A percentile compares a stretch with the other conserved stretches of the same genome.
phyloP scores from a whole-genome alignment of 768 basidiomycete species.

The Peribolospora kevripleyi region DNA sequence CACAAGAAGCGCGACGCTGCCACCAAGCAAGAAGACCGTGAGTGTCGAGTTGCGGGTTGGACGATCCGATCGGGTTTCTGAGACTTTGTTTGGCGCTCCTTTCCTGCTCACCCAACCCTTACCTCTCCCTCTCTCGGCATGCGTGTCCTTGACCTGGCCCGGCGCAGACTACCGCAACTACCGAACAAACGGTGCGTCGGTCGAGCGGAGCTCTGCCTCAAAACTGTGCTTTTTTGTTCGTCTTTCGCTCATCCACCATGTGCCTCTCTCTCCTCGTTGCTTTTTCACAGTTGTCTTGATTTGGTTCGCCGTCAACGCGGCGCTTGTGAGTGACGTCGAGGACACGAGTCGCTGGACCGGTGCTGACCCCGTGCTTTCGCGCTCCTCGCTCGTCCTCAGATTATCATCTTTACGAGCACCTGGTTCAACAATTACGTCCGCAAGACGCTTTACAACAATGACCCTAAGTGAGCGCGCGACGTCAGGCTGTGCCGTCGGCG shows the following conservation, averaged over 20 bases:
- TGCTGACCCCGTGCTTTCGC: too few relatives aligned
- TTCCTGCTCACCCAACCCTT: not conserved
- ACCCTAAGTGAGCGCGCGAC: not conserved
- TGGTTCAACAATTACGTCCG: constrained; percentile 24
- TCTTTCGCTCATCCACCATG: too few relatives aligned
- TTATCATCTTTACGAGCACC: too few relatives aligned
- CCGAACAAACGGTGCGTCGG: constrained; percentile 12
- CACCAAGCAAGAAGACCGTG: constrained; percentile 72
- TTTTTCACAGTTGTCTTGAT: too few relatives aligned
- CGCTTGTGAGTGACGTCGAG: too few relatives aligned
- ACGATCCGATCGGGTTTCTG: not conserved
- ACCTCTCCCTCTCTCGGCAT: not conserved
- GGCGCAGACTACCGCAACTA: constrained; percentile 16
- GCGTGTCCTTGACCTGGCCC: constrained; percentile 35
- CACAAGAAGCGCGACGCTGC: constrained; percentile 64
- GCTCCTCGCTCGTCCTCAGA: constrained; percentile 10
- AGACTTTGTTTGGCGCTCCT: not conserved
- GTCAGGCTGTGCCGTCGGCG: not conserved
- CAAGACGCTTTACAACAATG: constrained; percentile 33
- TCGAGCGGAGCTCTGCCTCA: constrained; percentile 6
- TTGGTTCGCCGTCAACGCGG: too few relatives aligned
- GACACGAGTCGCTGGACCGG: too few relatives aligned
- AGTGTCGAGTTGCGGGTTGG: not conserved
- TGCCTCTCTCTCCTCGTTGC: too few relatives aligned
- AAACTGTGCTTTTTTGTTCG: too few relatives aligned